A percentile compares a stretch with the other conserved stretches of the same genome.
These are phyloP conservation scores for Neurospora intermedia DNA, from an alignment of 495 filamentous ascomycete species.

Conservation along the genomic window DNA sequence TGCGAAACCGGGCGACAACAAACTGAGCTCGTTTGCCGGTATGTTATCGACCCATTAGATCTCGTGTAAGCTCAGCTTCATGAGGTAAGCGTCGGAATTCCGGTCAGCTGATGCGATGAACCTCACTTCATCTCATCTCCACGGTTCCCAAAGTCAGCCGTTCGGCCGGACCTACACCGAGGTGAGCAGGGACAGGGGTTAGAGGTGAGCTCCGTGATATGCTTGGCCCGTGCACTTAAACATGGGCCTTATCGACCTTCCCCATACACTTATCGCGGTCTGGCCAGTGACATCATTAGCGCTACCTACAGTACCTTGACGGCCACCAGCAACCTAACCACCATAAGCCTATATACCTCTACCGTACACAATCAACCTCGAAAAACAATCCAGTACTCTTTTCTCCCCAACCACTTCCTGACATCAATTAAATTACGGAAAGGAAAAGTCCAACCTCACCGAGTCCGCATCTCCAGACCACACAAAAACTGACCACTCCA, in stretches of 20 bases:
- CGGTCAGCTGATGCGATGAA: background rate
- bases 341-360: background rate
- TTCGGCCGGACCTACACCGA: background rate
- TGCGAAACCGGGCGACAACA: background rate
- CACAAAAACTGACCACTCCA: background rate
- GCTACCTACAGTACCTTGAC: background rate
- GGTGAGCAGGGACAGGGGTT: background rate
- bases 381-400: no score
- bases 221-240: background rate
- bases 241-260: background rate
- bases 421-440: no score
- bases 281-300: constrained; percentile 3
- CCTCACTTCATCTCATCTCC: background rate
- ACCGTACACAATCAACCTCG: no score
- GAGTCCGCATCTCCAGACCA: background rate
- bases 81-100: background rate
- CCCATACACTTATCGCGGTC: background rate
- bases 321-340: background rate
- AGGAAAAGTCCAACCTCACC: no score
- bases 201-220: background rate
- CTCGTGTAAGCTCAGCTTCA: background rate
- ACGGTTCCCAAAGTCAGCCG: background rate
- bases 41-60: background rate
- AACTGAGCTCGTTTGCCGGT: background rate
- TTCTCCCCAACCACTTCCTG: no score